Percentiles rank a stretch among this genome's conserved stretches.
phyloP scores from a whole-genome alignment of 2,329 filamentous ascomycete species.

The Teratosphaeria pseudoeucalypti region DNA sequence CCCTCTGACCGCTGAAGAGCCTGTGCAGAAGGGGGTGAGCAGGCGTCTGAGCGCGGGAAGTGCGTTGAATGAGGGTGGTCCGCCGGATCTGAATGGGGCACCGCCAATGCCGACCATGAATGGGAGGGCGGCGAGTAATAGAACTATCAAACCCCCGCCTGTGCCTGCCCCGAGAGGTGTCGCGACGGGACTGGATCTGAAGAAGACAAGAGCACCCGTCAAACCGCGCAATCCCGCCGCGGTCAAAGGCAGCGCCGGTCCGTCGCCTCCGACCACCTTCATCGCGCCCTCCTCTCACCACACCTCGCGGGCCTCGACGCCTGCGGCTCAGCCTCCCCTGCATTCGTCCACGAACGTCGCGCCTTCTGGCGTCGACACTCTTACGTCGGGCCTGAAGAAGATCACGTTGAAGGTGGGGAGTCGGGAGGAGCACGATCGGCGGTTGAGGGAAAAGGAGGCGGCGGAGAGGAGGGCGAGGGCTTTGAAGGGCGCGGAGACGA shows the following conservation, averaged over 20 bases:
- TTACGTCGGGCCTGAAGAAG: slow-evolving; percentile 44
- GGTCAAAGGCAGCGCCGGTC: background rate
- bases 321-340: background rate
- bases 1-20: slow-evolving; percentile 9
- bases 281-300: background rate
- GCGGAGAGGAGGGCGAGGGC: slow-evolving; percentile 26
- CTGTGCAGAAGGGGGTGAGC: slow-evolving; percentile 12
- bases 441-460: slow-evolving; percentile 32
- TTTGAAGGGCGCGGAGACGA: slow-evolving; percentile 24
- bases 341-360: background rate
- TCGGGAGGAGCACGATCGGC: slow-evolving; percentile 44
- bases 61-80: slow-evolving; percentile 14
- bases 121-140: slow-evolving; percentile 6
- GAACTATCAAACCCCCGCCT: slow-evolving; percentile 22
- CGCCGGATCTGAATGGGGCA: slow-evolving; percentile 5
- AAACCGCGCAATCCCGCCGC: background rate
- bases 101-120: slow-evolving; percentile 17
- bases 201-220: slow-evolving; percentile 18
- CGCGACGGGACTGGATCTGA: slow-evolving; percentile 8
- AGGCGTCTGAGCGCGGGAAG: slow-evolving; percentile 25
- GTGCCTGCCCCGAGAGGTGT: slow-evolving; percentile 5
- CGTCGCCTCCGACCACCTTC: background rate
- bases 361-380: slow-evolving; percentile 34
- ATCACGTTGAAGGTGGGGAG: slow-evolving; percentile 50
- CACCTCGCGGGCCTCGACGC: background rate